A percentile compares a stretch with the other conserved stretches of the same genome.
These are phyloP conservation scores for Sanghuangporus sanghuang DNA, from an alignment of 1,284 basidiomycete species.

Conservation along the genomic window DNA sequence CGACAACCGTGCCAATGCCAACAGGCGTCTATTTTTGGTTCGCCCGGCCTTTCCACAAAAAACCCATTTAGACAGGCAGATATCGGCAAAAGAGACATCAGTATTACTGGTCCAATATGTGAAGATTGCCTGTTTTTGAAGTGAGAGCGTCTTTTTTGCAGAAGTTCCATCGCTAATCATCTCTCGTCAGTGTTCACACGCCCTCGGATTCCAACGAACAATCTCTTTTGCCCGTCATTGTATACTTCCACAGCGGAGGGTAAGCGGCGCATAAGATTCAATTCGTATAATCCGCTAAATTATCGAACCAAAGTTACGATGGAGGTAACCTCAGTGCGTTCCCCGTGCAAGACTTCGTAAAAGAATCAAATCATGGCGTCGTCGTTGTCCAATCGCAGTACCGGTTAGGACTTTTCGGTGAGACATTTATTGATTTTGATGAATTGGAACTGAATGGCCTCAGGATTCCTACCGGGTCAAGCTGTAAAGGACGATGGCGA, in stretches of 20 bases:
- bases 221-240: constrained; percentile 19
- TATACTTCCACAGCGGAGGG: constrained; percentile 33
- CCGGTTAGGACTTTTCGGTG: constrained; percentile 12
- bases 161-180: not conserved
- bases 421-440: not conserved
- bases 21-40: no score
- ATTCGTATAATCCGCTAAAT: not conserved
- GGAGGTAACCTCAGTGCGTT: constrained; percentile 1
- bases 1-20: no score
- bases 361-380: constrained; percentile 3
- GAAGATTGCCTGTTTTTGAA: not conserved
- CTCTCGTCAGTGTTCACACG: not conserved
- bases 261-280: constrained; percentile 12
- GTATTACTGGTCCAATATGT: no score
- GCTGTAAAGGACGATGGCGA: constrained; percentile 23
- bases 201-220: not conserved
- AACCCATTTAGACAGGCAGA: no score
- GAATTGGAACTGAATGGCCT: not conserved
- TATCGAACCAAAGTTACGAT: not conserved
- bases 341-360: constrained; percentile 3
- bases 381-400: constrained; percentile 11
- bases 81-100: no score
- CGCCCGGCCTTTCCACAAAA: no score
- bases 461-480: constrained; percentile 27
- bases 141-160: not conserved